Evolutionary conservation across 2,329 filamentous ascomycete genomes (phyloP), one percentile per base, ranked within the genome.

Genomic region (Arachnopeziza araneosa): DNA sequence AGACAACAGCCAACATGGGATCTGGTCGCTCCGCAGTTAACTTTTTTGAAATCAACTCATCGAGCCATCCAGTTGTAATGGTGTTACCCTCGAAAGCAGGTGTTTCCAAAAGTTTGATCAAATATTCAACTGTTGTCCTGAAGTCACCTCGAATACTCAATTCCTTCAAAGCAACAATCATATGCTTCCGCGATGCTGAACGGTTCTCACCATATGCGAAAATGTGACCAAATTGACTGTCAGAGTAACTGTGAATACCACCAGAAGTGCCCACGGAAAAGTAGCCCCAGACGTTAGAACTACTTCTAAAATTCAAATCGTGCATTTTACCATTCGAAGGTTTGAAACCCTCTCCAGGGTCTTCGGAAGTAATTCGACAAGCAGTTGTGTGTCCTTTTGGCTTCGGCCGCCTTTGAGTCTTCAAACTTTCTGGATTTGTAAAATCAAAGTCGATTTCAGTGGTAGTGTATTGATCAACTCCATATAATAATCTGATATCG

Each of bases 71-170:
- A 21, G 95, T 99, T 44, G 95, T 97, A 75, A 99, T 99, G 67
- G 95, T 99, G 81, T 99, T 99, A 63, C 96, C 93, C 78, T 98
- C 93, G 73, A 99, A 99, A 61, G 93, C 95, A 65, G 96, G 93
- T 0, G 96, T 99, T 79, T 99, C 95, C 52, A 99, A 85, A 66
- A 99, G 85, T 83, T 99, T 99, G 78, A 99, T 98, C 66, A 99
- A 85, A 75, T 99, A 99, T 76, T 99, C 95, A 59, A 99, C 93
- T 0, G 95, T 99, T 57, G 95, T 99, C 73, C 93, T 85, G 84
- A 99, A 99, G 76, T 99, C 95, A 83, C 95, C 95, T 78, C 95
- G 95, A 81, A 99, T 99, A 80, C 93, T 99, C 78, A 99, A 78
- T 78, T 99, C 95, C 82, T 99, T 99, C 73, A 99, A 79, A 19